phyloP scores from a whole-genome alignment of 1,284 basidiomycete genomes.

The Xerocomus cyaneibrunnescens region DNA sequence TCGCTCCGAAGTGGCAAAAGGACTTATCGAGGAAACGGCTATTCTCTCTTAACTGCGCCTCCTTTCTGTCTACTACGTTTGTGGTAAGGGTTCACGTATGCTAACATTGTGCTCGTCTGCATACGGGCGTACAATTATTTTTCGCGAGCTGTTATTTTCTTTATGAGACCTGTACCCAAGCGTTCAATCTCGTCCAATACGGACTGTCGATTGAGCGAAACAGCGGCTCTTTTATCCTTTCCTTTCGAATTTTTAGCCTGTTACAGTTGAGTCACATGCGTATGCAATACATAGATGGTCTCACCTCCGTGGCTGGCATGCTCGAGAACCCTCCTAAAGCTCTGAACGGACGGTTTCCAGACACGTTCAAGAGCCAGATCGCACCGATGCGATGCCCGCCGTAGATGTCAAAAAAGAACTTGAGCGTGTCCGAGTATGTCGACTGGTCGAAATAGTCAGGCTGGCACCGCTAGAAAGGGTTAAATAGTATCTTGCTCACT shows the following conservation, averaged over 20 bases:
- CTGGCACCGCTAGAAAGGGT: neutral
- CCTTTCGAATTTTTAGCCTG: conserved; percentile 46
- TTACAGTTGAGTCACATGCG: conserved; percentile 17
- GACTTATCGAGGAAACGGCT: conserved; percentile 29
- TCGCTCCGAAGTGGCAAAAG: conserved; percentile 29
- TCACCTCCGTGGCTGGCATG: conserved; percentile 46
- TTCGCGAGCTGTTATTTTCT: conserved; percentile 40
- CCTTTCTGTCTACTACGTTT: neutral
- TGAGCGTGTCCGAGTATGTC: conserved; percentile 76
- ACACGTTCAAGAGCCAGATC: conserved; percentile 81
- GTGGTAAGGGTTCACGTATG: neutral
- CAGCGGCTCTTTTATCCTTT: conserved; percentile 58
- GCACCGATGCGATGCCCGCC: conserved; percentile 83
- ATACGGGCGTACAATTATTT: neutral
- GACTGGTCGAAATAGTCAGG: conserved; percentile 42
- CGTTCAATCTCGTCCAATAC: conserved; percentile 80
- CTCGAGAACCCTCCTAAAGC: conserved; percentile 82
- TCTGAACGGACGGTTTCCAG: conserved; percentile 64
- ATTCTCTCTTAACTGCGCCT: conserved; percentile 20
- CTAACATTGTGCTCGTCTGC: too few species aligned
- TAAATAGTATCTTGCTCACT: conserved; percentile 43
- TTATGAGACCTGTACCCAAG: conserved; percentile 73
- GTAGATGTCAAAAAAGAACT: conserved; percentile 83
- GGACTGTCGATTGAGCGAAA: conserved; percentile 69
- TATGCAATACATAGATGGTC: conserved; percentile 1